phyloP scores from a whole-genome alignment of 2,329 filamentous ascomycete species.

The Neonectria ditissima region DNA sequence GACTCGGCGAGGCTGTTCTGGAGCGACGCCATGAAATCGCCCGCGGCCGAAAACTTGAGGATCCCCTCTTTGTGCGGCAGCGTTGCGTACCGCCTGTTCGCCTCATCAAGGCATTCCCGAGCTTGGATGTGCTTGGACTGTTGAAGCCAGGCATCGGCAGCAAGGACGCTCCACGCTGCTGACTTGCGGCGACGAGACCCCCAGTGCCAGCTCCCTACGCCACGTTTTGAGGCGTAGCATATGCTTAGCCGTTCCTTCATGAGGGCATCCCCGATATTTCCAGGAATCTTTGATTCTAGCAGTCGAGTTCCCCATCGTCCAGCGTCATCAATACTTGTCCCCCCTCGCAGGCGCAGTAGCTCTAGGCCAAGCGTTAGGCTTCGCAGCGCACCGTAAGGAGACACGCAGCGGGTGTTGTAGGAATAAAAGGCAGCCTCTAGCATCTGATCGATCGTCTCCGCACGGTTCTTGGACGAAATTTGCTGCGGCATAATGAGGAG shows the following conservation, averaged over 20 bases:
- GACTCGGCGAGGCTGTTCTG: constrained; percentile 63
- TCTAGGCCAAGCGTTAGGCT: constrained; percentile 83
- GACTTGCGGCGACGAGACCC: constrained; percentile 85
- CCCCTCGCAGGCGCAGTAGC: constrained; percentile 83
- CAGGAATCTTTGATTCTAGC: constrained; percentile 82
- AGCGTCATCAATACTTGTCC: constrained; percentile 85
- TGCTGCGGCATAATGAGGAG: constrained; percentile 81
- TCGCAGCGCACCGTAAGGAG: constrained; percentile 83
- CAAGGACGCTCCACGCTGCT: constrained; percentile 87
- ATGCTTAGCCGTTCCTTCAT: constrained; percentile 87
- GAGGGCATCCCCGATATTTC: constrained; percentile 81
- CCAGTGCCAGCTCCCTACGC: constrained; percentile 73
- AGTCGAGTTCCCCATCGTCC: constrained; percentile 85
- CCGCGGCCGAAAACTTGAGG: constrained; percentile 62
- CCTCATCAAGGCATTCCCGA: constrained; percentile 80
- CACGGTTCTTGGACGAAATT: constrained; percentile 78
- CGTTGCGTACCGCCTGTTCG: constrained; percentile 65
- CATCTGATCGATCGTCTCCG: constrained; percentile 86
- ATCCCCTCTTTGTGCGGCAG: constrained; percentile 64
- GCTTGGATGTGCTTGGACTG: constrained; percentile 83
- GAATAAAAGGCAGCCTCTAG: constrained; percentile 93
- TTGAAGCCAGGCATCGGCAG: constrained; percentile 85
- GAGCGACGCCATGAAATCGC: constrained; percentile 64
- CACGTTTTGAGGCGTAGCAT: constrained; percentile 82
- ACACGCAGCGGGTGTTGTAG: constrained; percentile 85